Evolutionary conservation across 169 alveolate species (phyloP), one percentile per base, ranked within the genome.

Genomic region (Eimeria falciformis): DNA sequence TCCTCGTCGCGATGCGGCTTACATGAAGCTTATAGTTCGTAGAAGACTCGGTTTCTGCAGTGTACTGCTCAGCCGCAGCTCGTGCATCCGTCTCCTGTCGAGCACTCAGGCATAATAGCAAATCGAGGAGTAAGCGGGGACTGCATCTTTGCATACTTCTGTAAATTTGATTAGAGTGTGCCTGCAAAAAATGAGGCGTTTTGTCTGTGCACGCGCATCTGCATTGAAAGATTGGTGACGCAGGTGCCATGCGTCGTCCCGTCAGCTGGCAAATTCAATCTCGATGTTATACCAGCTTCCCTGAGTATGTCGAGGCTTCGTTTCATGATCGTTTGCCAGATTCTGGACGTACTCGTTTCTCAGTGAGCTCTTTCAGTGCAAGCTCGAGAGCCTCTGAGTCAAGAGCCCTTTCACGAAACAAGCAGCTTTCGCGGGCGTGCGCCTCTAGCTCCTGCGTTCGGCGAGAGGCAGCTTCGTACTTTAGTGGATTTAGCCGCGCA

Each of bases 301-400:
- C 40, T 33, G 40, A 53, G 65, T 53, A 53, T n/a, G 17, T 17
- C 65, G 17, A 5, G 65, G n/a, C 25, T 53, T n/a, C 17, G 65
- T 53, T 53, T 17, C 18, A 53, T 53, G 0, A 18, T 6, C 65
- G 0, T n/a, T 53, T 53, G 25, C 17, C n/a, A 17, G 25, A 53
- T 53, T 53, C 65, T n/a, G 71, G 6, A 78, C 87, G 50, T 62
- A 78, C 87, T 68, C 53, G 27, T 21, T 78, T 27, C 9, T n/a
- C 90, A 3, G 37, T 81, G 73, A 53, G 90, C 43, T 81, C 90
- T 55, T 81, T 81, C 43, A 81, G 58, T 27, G 90, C 90, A 45
- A 68, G 46, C 47, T 81, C 77, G 9, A 81, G 37, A 14, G 90
- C 90, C 77, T 58, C 77, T 33, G 90, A 71, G 23, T 81, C 77